phyloP scores from a whole-genome alignment of 1,284 basidiomycete genomes.

The Apiotrichum gracile region DNA sequence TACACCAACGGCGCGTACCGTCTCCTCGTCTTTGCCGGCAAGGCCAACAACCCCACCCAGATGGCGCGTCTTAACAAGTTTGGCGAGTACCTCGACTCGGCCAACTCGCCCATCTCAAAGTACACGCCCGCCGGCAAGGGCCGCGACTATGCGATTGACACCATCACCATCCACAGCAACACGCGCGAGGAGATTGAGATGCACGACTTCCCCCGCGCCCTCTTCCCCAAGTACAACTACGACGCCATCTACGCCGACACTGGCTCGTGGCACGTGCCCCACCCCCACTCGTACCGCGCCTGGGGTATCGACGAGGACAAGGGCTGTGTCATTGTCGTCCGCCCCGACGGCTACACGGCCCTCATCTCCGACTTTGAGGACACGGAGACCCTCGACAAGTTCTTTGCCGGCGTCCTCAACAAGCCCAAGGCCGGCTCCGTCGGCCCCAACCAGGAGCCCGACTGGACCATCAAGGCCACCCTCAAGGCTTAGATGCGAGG shows the following conservation, averaged over 20 bases:
- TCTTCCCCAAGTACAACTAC: conserved; percentile 16
- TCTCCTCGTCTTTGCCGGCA: conserved; percentile 30
- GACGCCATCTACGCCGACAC: conserved; percentile 17
- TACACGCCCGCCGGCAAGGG: conserved; percentile 6
- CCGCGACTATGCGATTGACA: conserved; percentile 15
- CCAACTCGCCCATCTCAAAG: conserved; percentile 10
- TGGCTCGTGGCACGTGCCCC: conserved; percentile 15
- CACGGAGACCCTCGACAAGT: conserved; percentile 9
- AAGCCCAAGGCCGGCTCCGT: conserved; percentile 4
- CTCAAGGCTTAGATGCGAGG: not conserved
- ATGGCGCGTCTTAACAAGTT: conserved; percentile 15
- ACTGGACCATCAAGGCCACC: conserved; percentile 14
- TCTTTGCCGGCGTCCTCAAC: conserved; percentile 11
- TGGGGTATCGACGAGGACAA: conserved; percentile 26
- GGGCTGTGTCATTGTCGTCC: conserved; percentile 27
- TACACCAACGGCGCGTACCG: conserved; percentile 26
- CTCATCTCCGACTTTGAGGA: conserved; percentile 22
- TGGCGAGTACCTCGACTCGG: conserved; percentile 14
- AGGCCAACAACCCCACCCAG: conserved; percentile 15
- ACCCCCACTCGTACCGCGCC: conserved; percentile 14
- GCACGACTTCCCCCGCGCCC: conserved; percentile 16
- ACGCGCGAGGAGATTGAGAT: conserved; percentile 18
- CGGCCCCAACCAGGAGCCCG: conserved; percentile 7
- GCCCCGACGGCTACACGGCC: conserved; percentile 32
- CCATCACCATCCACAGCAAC: conserved; percentile 25